Conservation (phyloP, 1,284 basidiomycete species). For the Apiotrichum gracile region DNA sequence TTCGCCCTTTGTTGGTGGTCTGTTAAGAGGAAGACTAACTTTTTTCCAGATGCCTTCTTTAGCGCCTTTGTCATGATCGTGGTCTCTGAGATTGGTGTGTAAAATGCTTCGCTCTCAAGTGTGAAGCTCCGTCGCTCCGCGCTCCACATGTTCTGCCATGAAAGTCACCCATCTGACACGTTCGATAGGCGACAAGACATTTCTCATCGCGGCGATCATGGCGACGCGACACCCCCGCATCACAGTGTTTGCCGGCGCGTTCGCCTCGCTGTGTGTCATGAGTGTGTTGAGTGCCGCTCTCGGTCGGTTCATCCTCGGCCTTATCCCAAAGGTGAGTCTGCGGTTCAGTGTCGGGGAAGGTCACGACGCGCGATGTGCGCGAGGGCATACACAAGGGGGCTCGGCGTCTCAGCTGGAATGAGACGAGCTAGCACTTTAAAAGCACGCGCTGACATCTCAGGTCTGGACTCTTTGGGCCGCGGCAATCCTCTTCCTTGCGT, state of each 20-base stretch:
- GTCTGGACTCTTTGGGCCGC: constrained; percentile 52
- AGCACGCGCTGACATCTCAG: constrained; percentile 13
- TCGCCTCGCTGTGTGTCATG: constrained; percentile 86
- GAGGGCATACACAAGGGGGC: too few relatives aligned
- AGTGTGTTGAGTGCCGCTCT: constrained; percentile 80
- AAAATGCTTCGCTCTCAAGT: too few relatives aligned
- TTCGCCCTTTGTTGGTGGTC: too few relatives aligned
- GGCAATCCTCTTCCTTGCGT: constrained; percentile 73
- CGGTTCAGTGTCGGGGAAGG: too few relatives aligned
- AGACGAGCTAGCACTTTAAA: too few relatives aligned
- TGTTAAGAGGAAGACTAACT: too few relatives aligned
- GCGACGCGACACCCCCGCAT: constrained; percentile 87
- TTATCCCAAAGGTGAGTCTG: constrained; percentile 64
- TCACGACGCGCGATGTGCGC: background rate
- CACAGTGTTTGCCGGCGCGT: constrained; percentile 83
- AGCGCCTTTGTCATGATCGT: constrained; percentile 84
- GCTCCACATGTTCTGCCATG: too few relatives aligned
- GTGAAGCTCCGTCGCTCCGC: too few relatives aligned
- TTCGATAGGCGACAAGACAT: constrained; percentile 94
- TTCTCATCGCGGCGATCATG: constrained; percentile 93
- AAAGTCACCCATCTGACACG: too few relatives aligned
- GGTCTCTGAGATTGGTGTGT: constrained; percentile 65
- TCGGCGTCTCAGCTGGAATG: too few relatives aligned
- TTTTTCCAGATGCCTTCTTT: constrained; percentile 53
- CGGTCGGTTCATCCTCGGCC: constrained; percentile 74